Evolutionary conservation across 768 basidiomycete species (phyloP), one percentile per base, ranked within the genome.

Genomic region (Rhizopogon roseolus): DNA sequence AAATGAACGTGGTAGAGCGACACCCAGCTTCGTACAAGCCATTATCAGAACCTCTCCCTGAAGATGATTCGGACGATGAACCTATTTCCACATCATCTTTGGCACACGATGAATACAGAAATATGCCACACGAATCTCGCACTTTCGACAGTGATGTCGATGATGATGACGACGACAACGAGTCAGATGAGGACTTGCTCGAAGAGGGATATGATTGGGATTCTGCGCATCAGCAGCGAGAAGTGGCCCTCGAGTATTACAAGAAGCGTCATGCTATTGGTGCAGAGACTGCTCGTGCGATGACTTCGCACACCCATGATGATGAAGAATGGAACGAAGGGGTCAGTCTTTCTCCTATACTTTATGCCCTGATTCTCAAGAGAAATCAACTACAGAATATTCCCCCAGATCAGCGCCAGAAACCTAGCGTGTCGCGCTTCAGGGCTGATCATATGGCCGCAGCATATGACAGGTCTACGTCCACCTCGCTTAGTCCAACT

Each of bases 201-300:
- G 73, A 77, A 46, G 80, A 84, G 40, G 79, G 76, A 40, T 72
- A 76, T 25, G 84, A 89, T 60, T 69, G 83, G 32, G 81, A 88
- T 58, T 75, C 73, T 46, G 85, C 81, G 22, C 79, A 74, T 49
- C 86, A 87, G 60, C 86, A 90, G 58, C 83, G 88, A 28, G 88
- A 90, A 64, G 78, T 91, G 58, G 82, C 85, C 16, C 62, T 90
- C 40, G 82, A 83, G 58, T 91, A 92, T 62, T 75, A 85, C 64
- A 70, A 76, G 57, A 86, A 82, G 64, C 81, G 86, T 46, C 69
- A 67, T 36, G 71, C 71, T 16, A 76, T 90, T 49, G 81, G 82
- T 1, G 71, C 77, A 38, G 78, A 77, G 43, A 78, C 81, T 41
- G 71, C 78, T 13, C 71, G 72, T 39, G 79, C 77, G 9, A 75